Percentiles rank a stretch among this genome's conserved stretches.
phyloP scores from a whole-genome alignment of 176 grass and related monocot species.

The Puccinellia tenuiflora region DNA sequence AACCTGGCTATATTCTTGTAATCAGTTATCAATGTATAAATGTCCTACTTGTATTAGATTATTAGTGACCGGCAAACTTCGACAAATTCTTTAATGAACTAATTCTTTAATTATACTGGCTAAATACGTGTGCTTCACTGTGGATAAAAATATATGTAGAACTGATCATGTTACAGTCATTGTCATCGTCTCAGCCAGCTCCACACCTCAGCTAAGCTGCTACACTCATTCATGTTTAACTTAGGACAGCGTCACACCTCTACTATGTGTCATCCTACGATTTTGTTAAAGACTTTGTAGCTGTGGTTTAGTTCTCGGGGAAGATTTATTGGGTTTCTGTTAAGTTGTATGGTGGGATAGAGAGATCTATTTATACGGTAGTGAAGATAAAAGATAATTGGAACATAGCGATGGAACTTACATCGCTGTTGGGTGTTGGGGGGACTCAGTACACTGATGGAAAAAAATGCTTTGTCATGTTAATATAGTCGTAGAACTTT shows the following conservation, averaged over 20 bases:
- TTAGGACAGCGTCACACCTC: neutral
- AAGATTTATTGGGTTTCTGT: neutral
- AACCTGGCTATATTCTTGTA: constrained; percentile 10
- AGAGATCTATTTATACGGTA: neutral
- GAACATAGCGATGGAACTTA: neutral
- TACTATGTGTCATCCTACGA: neutral
- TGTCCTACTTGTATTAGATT: neutral
- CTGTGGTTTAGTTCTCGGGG: neutral
- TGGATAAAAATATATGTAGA: neutral
- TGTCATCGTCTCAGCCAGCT: neutral
- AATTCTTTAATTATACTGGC: neutral
- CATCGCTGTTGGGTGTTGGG: neutral
- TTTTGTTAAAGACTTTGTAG: neutral
- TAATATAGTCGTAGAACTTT: neutral
- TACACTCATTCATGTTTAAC: neutral
- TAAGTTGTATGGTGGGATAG: neutral
- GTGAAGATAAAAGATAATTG: neutral
- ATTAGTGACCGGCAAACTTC: neutral
- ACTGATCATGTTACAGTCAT: neutral
- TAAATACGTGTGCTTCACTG: neutral
- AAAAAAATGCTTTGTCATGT: neutral
- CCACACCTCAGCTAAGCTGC: neutral
- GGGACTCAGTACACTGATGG: neutral
- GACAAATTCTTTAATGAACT: neutral
- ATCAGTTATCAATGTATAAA: neutral